Evolutionary conservation across 1,139 yeast genomes (phyloP), one percentile per base, ranked within the genome.

Genomic region (Suhomyces bokatorum): DNA sequence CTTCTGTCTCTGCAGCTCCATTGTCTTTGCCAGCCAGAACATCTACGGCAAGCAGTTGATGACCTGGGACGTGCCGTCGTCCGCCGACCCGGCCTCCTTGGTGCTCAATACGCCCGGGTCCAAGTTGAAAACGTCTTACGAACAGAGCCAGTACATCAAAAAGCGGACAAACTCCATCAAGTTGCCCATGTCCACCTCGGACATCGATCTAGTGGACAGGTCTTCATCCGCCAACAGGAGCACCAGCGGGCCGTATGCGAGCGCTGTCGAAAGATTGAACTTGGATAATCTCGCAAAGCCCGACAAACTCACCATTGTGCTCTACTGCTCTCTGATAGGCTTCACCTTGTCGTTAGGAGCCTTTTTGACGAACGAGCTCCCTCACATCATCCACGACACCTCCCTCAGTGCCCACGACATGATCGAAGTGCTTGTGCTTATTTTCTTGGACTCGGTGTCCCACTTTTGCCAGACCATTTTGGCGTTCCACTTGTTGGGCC

Each of bases 1-100:
- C 2, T 68, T 55, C 44, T 67, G 74, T 45, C 46, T 66, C 9
- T 40, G 64, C 29, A 64, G 73, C 46, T 60, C 71, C 8, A 39
- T 70, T 4, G 61, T 69, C 9, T 70, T 70, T 59, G 75, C 75
- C 2, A 66, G 68, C 7, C 75, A 70, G 46, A 70, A 69, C 46
- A 70, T 71, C 9, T 70, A 71, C 48, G 75, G 74, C n/a, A 70
- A 71, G 46, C 69, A 65, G 47, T 55, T 71, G 36, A 62, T 71
- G 39, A 71, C 73, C 1, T 67, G 73, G 72, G 67, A 62, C 35
- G 40, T 60, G 6, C 43, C 51, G 0, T 39, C 49, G 16, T 24
- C 44, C n/a, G 28, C 37, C 4, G 56, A 56, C 35, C 67, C 71
- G 1, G 62, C 67, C 0, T 56, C 65, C 9, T 54, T 69, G 40